Evolutionary conservation across 139 green algal genomes (phyloP).

Genomic region (Chlamydomonas asymmetrica): DNA sequence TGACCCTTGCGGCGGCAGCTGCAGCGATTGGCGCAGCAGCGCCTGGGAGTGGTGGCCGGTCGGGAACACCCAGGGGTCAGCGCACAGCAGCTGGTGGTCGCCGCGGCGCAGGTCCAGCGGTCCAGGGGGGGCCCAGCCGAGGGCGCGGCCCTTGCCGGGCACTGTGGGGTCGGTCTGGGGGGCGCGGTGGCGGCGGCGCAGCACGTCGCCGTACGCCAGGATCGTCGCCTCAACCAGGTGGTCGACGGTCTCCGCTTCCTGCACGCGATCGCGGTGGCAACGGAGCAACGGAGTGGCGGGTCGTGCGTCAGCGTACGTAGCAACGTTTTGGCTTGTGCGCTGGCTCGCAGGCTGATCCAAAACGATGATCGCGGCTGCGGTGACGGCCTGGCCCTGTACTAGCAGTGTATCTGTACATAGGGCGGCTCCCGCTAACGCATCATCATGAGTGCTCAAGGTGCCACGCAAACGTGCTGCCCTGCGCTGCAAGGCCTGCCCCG

Average conservation of each 20-base stretch:
- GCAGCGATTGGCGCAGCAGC: not conserved
- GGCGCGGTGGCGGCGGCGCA: not conserved
- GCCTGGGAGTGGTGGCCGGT: not conserved
- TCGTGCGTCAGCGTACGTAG: too few species aligned
- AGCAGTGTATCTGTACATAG: too few species aligned
- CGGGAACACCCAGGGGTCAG: constrained; percentile 15
- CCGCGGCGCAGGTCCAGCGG: constrained; percentile 7
- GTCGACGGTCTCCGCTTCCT: constrained; percentile 23
- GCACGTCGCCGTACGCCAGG: constrained; percentile 5
- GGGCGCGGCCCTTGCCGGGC: not conserved
- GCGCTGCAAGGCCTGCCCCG: too few species aligned
- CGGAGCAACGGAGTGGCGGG: too few species aligned
- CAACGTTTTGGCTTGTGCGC: too few species aligned
- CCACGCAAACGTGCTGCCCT: too few species aligned
- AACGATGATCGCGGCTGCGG: too few species aligned
- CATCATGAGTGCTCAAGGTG: too few species aligned
- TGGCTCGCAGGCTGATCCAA: too few species aligned
- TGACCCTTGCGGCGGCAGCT: not conserved
- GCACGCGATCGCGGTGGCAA: too few species aligned
- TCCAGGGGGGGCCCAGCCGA: constrained; percentile 16
- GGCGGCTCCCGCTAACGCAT: too few species aligned
- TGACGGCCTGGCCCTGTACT: too few species aligned
- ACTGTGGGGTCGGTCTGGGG: not conserved
- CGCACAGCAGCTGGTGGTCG: not conserved
- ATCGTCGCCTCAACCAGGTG: constrained; percentile 25